Base-by-base conservation (phyloP, 2,329 filamentous ascomycete species). In the Phialocephala sp. region DNA sequence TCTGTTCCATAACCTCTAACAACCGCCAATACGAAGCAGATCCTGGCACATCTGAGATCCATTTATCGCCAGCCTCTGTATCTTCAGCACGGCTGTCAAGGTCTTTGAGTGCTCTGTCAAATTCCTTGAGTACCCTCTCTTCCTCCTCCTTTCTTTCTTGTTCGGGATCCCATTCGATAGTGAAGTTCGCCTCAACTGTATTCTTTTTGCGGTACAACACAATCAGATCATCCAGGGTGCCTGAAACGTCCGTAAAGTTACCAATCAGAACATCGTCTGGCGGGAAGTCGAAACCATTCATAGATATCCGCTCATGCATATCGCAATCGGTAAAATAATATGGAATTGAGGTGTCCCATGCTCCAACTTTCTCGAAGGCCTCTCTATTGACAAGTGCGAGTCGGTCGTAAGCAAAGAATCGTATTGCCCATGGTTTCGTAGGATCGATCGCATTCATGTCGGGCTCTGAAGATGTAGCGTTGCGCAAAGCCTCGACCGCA, bases 311-410 rank as follows among this genome's bases (percentile, higher is more conserved):
- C 14, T 76, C 75, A 70, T 85, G 82, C 77, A 84, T 81, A 71
- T 87, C 84, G 74, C 84, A 88, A 71, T 87, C 85, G 32, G 81
- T 84, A 63, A 82, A 79, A 73, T 87, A 87, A 71, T 82, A 87
- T 0, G 85, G 83, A 50, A 89, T 86, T 63, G 83, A 76, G 0
- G 82, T 82, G 71, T 88, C 86, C 83, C 84, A 88, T 0, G 80
- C 83, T 27, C 85, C 80, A 24, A 71, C 22, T 0, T 58, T 79
- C 68, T 82, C 79, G 71, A 81, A 82, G 0, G 84, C 83, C 14
- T 73, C 77, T 14, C 81, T 81, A 69, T 88, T 87, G 50, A 87
- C 83, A 1, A 87, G 77, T 2, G 84, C 80, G 2, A 88, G 77
- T 68, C 84, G 82, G 72, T 88, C 85, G 75, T 87, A 87, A 15